Base-by-base conservation (phyloP, 805 yeast species). In the Isabelozyma pseudorhagii region DNA sequence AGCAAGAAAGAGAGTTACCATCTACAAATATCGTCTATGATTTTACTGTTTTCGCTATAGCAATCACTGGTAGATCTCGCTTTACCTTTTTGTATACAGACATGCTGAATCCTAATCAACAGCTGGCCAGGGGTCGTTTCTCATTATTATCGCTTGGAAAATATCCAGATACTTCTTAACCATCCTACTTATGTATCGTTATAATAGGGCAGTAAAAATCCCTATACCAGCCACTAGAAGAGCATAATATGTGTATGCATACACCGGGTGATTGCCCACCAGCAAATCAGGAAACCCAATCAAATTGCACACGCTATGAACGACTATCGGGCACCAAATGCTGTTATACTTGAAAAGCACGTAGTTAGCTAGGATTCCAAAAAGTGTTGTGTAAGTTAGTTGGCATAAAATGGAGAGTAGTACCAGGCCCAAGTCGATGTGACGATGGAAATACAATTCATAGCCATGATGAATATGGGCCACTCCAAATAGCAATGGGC, bases 381-480 rank as follows among this genome's bases (percentile, higher is more conserved):
- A 89, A 8, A 85, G 50, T 4, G 84, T 70, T 1, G 97, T 89
- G 62, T 86, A 89, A 0, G 61, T 46, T 42, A 83, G 66, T 55
- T 90, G 96, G 50, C 84, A 74, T 0, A 62, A 15, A 2, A 78
- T 68, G 6, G 67, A 60, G 5, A 73, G 38, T 1, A 75, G 29
- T 1, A 83, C 71, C 14, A 66, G 57, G 0, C 52, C 38, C 3
- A 69, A 14, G 2, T 71, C 61, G 5, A 58, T 41, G 1, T 63
- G 54, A 8, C 58, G 64, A 47, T 49, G 51, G 39, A 52, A 53
- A 51, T 72, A 72, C 42, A 78, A 54, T 48, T 80, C 84, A 53
- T 72, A 72, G 2, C 81, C 90, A 62, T 89, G 96, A 60, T 89
- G 93, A 18, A 86, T 45, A 65, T 89, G 97, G 0, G 96, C 94